Base-by-base conservation (phyloP, 371 early-diverging fungal genomes). In the Polyrhizophydium stewartii region DNA sequence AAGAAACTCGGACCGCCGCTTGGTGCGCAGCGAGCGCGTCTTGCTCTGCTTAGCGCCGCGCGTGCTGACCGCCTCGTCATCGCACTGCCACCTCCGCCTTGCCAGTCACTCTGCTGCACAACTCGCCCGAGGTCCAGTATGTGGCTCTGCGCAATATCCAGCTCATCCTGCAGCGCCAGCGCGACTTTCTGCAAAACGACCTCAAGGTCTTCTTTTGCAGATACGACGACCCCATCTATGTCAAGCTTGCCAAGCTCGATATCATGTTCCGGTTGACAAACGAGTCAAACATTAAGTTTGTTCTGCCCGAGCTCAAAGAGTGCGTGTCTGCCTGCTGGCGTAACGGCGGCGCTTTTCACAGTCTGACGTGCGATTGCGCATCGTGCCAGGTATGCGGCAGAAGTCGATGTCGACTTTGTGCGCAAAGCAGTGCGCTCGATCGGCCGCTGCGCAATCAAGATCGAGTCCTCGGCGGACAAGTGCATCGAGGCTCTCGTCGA, bases 371-470 rank as follows among this genome's bases (percentile, higher is more conserved):
- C 43, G 56, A 22, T 40, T 66, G 38, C 47, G 24, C 31, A 25
- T 47, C 21, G 22, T 13, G 31, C 25, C 30, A 88, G 88, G 63
- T 92, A 96, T 67, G 90, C 95, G 30, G 82, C 89, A 30, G 97
- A 97, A 72, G 91, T 94, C 1, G 97, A 96, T 71, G 90, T 95
- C 10, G 94, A 93, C 71, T 94, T 96, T 85, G 94, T 93, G n/a
- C 77, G 94, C 64, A 92, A 90, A 68, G 85, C 94, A 2, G 91
- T 97, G 27, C 79, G 91, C n/a, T 86, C 89, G 3, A 94, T 97
- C 68, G 96, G 96, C 27, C 85, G 93, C 56, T 85, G 91, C 53
- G 97, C 97, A 2, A 87, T 96, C 66, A 92, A 94, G 75, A 86
- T 94, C 61, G 89, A 89, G 64, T 71, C 71, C 47, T 84, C 90